These are phyloP conservation scores for Durotheca rogersii DNA, from an alignment of 495 filamentous ascomycete species.

Conservation along the genomic window DNA sequence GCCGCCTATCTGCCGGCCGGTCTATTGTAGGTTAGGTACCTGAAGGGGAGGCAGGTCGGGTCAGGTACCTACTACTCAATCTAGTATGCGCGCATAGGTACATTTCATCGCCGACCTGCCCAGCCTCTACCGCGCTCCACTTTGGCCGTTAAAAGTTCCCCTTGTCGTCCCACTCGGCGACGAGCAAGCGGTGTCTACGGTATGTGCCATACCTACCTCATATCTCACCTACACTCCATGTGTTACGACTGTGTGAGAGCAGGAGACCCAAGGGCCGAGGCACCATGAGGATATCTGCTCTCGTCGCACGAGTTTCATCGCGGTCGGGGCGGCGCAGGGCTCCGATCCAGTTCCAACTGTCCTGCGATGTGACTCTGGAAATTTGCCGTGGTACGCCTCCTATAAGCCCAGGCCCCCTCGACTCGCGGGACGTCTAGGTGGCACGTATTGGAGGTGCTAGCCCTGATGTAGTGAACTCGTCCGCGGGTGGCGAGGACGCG, in stretches of 20 bases:
- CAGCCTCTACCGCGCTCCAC: constrained; percentile 13
- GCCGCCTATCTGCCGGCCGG: too few species aligned
- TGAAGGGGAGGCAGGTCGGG: too few species aligned
- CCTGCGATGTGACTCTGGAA: constrained; percentile 18
- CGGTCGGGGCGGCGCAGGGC: constrained; percentile 18
- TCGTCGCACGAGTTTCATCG: constrained; percentile 24
- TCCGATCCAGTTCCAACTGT: too few species aligned
- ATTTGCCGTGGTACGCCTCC: too few species aligned
- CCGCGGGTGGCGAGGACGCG: constrained; percentile 18
- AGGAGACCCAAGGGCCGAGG: constrained; percentile 16
- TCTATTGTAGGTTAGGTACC: too few species aligned
- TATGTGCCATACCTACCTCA: neutral
- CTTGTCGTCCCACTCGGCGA: constrained; percentile 12
- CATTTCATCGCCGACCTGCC: neutral
- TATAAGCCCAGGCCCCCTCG: too few species aligned
- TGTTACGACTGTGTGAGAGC: neutral
- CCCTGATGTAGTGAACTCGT: constrained; percentile 26
- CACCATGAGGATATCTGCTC: neutral
- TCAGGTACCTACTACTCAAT: too few species aligned
- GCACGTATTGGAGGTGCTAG: constrained; percentile 12
- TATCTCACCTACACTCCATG: too few species aligned
- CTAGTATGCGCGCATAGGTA: neutral
- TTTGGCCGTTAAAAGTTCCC: constrained; percentile 11
- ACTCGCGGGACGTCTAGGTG: constrained; percentile 2
- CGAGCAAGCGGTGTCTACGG: constrained; percentile 6